Base-by-base conservation (phyloP, 257 asterid genomes). In the Primulina huaijiensis region DNA sequence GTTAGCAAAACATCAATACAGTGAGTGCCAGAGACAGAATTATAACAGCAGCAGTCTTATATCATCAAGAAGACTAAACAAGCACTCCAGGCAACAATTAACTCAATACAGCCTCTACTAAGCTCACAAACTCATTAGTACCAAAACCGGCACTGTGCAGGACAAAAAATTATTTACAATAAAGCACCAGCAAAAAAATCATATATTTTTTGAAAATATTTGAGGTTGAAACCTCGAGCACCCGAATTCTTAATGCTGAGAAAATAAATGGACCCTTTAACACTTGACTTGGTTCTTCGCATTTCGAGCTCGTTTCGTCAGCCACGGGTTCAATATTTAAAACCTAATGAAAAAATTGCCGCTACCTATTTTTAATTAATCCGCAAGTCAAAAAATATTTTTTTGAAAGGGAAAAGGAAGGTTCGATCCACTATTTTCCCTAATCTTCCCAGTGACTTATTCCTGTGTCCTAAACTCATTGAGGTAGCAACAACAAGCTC, bases 11-110 rank as follows among this genome's bases (percentile, higher is more conserved):
- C 33, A 31, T 31, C 16, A 60, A 21, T 67, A 6, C 33, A 16
- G 46, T 29, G 11, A 31, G 46, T 8, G 46, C 46, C 46, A 38
- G 46, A 38, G 29, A 52, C n/a, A 52, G 30, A 17, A 6, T 40
- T 12, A 27, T 31, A 17, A 59, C 2, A 16, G 25, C 60, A 66
- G 71, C 43, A 66, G 29, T n/a, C 25, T 46, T 14, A 38, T 4
- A 25, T 12, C 46, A 6, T 29, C 19, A 50, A 12, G 29, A 53
- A 34, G 56, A 27, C 19, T 68, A 57, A 68, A 56, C 56, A 19
- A 68, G 33, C 64, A 68, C 73, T 55, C 6, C 64, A 35, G 34
- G 65, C 31, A 3, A 37, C 58, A 38, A 34, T 38, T 38, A n/a
- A 62, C n/a, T 17, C 53, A 17, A 62, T 34, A 34, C 25, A 2